Evolutionary conservation across 139 green algal genomes (phyloP), one percentile per base, ranked within the genome.

Genomic region (Coelastrella sp.): DNA sequence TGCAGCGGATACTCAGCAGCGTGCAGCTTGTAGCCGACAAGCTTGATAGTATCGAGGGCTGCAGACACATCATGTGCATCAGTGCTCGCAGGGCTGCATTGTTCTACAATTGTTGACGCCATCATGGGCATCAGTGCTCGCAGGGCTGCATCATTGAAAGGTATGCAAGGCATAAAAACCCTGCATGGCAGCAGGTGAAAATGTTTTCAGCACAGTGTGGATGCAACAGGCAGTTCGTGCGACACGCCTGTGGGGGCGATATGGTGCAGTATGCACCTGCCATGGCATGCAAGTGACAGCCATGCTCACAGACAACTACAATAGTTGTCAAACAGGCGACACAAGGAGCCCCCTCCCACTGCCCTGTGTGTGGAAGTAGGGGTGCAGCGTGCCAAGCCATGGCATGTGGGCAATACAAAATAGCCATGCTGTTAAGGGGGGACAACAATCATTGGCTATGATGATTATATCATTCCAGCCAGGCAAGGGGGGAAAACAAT

Each of bases 101-200:
- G n/a, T n/a, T n/a, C n/a, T n/a, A n/a, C n/a, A n/a, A n/a, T n/a
- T n/a, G n/a, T n/a, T n/a, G n/a, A n/a, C n/a, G n/a, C n/a, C 12
- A 27, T 61, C 65, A 87, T 27, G 63, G 78, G 82, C 17, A 22
- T 63, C 61, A 87, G 27, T 7, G 82, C 82, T 35, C 56, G 59
- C 8, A 87, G 63, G 6, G 63, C 82, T 6, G 24, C 17, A 7
- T 65, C 25, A 61, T 87, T 49, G 12, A 87, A 17, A 22, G 82
- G 82, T 19, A 27, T 20, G 82, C 82, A 87, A 19, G 82, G 82
- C 6, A 87, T 19, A 17, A 87, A 78, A 63, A 87, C 56, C 24
- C 82, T 87, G 82, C 82, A 86, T 22, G 82, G 57, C 6, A n/a
- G 75, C 25, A 66, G 73, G 73, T 35, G 73, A 27, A 17, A 35